Conservation (phyloP, 257 asterid genomes). For the Lycium ferocissimum region DNA sequence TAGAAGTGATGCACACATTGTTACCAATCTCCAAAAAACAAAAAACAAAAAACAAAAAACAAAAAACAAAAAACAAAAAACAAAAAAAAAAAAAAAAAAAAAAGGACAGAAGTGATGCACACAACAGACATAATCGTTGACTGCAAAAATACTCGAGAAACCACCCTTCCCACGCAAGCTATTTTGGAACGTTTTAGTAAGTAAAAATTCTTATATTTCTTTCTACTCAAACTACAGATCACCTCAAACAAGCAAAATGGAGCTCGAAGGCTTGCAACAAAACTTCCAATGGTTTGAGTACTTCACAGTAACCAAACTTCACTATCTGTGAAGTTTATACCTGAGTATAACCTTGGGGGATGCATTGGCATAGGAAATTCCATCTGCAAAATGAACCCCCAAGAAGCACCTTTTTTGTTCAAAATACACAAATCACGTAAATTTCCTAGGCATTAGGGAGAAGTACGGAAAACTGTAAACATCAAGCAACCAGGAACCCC, state of each 20-base stretch:
- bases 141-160: neutral
- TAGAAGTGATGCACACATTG: neutral
- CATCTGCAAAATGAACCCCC: slow-evolving; percentile 15
- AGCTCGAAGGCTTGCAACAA: slow-evolving; percentile 8
- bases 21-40: too few relatives aligned
- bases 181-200: neutral
- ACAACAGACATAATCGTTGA: neutral
- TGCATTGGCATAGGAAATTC: neutral
- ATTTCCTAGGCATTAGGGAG: neutral
- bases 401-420: slow-evolving; percentile 9
- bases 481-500: neutral
- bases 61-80: too few relatives aligned
- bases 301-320: slow-evolving; percentile 4
- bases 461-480: neutral
- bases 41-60: too few relatives aligned
- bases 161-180: neutral
- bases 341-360: slow-evolving; percentile 14
- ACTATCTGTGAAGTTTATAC: neutral
- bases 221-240: neutral
- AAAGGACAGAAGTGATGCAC: neutral
- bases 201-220: neutral
- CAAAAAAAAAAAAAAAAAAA: too few relatives aligned
- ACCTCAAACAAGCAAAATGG: neutral
- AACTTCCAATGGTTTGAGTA: neutral
- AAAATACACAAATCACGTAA: neutral